Base-by-base conservation (phyloP, 140 eudicot species). In the Ambrosia hybrid region DNA sequence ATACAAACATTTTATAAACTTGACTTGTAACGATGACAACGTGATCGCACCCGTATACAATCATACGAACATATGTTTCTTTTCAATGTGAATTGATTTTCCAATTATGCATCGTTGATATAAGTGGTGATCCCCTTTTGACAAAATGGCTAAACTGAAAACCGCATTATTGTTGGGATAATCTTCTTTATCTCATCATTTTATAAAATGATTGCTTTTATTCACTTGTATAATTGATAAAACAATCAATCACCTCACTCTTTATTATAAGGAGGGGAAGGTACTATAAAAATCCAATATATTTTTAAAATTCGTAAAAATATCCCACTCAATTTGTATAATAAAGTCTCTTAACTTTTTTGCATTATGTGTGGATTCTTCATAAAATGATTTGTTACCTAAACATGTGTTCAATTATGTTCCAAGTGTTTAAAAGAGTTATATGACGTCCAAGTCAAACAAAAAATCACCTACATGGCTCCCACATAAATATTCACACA, bases 111-210 rank as follows among this genome's bases (percentile, higher is more conserved):
- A 60, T 60, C 49, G 69, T 72, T 34, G 46, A 51, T 59, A 60
- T 48, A 72, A 45, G 59, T 60, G 39, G 51, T 17, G 36, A 61
- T 56, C 59, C 15, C 38, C 41, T 73, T 71, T 70, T 48, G 69
- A 48, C 53, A 49, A 73, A 60, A 61, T 36, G 49, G 52, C 49
- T 49, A 12, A 4, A 7, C 4, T 57, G 63, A 5, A 37, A 21
- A 61, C 3, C 2, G 33, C 68, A 63, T 38, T 5, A 57, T 45
- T 72, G 67, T 72, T 52, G 58, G 65, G 38, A 72, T 62, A 63
- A 63, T 37, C 41, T 73, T 45, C 70, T 59, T 60, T 60, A 73
- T 39, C 30, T 33, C 15, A 39, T 41, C 26, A 17, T 16, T 57
- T 71, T 52, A 52, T 2, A 11, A 39, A 57, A 57, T 43, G 21